Base-by-base conservation (phyloP, 192 early-diverging fungal species). In the Backusella liffmaniae region DNA sequence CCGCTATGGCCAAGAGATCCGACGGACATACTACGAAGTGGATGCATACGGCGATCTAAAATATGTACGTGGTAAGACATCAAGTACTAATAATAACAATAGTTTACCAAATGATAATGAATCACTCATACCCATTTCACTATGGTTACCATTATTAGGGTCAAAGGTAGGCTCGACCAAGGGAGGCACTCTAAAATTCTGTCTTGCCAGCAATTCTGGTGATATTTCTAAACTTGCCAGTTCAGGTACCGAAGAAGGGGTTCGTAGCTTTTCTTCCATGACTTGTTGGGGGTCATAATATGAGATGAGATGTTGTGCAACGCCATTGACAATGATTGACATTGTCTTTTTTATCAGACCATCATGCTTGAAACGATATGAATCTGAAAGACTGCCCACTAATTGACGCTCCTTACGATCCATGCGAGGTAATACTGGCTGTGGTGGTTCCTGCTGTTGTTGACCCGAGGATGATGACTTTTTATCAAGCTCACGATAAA, bases 271-370 rank as follows among this genome's bases (percentile, higher is more conserved):
- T 18, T 84, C 77, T 8, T 83, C 81, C 9, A 90, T 9, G 42
- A 90, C 83, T 62, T 90, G 87, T 49, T 87, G 84, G 72, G 87
- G 87, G 44, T 81, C 79, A 73, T 90, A 90, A 66, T 90, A 90
- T 9, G 84, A 86, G 62, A 90, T 90, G 32, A 90, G 53, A 72
- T 90, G 87, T 39, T 90, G 88, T 18, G 83, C 78, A 34, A 87
- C 84, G 18, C 88, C 88, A 67, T 90, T 86, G 39, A 93, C 89
- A 6, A 89, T 76, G 56, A 94, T 86, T 9, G 93, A 93, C 83
- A 94, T 92, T 29, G 92, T 93, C 77, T 93, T 92, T 67, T 94
- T 94, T 23, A 94, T 85, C 36, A 94, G 79, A 1, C 93, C 93
- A 72, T 87, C 85, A 35, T 80, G 76, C 67, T 88, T 88, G 59